Base-by-base conservation (phyloP, 805 yeast species). In the Cephaloascus fragrans region DNA sequence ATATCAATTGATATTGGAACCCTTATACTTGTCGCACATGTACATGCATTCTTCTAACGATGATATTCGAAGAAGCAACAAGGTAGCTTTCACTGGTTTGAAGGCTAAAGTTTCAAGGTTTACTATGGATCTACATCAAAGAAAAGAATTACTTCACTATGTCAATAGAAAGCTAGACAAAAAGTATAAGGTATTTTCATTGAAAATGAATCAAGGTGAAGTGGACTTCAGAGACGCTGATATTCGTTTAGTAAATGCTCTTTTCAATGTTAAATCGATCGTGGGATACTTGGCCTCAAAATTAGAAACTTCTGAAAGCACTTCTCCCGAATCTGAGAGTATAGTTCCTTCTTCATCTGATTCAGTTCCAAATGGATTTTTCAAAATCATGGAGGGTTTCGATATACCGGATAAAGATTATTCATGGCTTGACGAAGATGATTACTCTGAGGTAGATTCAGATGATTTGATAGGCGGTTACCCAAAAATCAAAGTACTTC, bases 341-440 rank as follows among this genome's bases (percentile, higher is more conserved):
- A 8, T 31, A 6, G 12, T 23, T 23, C 28, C 28, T 12, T 23
- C 28, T 6, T 12, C 12, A 12, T 12, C 28, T 8, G 28, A 23
- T 23, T 8, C 28, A 8, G n/a, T n/a, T n/a, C 28, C 28, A 6
- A 6, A 23, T 12, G 33, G 33, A 9, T 31, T 31, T 16, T 31
- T 16, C 33, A 14, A 31, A 16, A 9, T 9, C n/a, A 8, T 31
- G 15, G 33, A 31, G 8, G 8, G 33, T 9, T 31, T 31, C n/a
- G 33, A 31, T 6, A 16, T 31, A 6, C n/a, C 37, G 15, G 23
- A 32, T 31, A 32, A 32, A 18, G 37, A 18, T 3, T 46, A 56
- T 3, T 50, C 59, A 3, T 88, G 96, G 96, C 64, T 75, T 36
- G 94, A 87, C 50, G 58, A 65, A 18, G 82, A 83, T 41, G 96